phyloP scores from a whole-genome alignment of 148 eudicot genomes.

The Vaccinium corymbosum region DNA sequence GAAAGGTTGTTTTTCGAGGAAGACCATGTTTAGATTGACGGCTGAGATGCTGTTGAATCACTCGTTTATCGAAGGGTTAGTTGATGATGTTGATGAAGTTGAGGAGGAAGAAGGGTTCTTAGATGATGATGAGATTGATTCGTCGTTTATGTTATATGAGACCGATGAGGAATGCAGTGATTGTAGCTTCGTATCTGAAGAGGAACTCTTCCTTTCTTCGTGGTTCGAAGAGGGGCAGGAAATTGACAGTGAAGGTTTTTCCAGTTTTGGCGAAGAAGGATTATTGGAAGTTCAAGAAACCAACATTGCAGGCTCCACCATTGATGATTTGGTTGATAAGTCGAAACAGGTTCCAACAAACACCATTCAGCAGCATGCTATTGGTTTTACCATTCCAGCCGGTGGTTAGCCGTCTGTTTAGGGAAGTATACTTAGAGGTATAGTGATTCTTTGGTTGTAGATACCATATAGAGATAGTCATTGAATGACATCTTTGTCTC shows the following conservation, averaged over 20 bases:
- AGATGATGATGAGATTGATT: constrained; percentile 14
- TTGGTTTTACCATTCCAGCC: constrained; percentile 28
- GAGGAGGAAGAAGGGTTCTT: constrained; percentile 17
- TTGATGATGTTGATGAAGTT: constrained; percentile 21
- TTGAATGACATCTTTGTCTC: not conserved
- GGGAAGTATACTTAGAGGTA: not conserved
- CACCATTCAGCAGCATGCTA: constrained; percentile 14
- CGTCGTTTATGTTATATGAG: constrained; percentile 15
- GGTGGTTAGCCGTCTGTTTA: constrained; percentile 22
- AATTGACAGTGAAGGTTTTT: constrained; percentile 6
- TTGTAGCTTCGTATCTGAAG: constrained; percentile 14
- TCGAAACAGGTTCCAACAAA: constrained; percentile 13
- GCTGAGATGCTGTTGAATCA: constrained; percentile 46
- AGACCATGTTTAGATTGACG: constrained; percentile 31
- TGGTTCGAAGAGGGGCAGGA: constrained; percentile 16
- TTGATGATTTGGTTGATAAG: constrained; percentile 8
- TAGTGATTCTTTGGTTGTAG: constrained; percentile 12
- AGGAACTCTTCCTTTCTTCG: constrained; percentile 7
- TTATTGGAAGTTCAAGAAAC: constrained; percentile 11
- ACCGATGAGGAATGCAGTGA: constrained; percentile 27
- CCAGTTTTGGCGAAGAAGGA: constrained; percentile 21
- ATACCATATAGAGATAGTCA: not conserved
- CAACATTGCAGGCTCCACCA: constrained; percentile 5
- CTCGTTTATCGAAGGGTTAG: constrained; percentile 34
- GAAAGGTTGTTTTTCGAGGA: constrained; percentile 43